Evolutionary conservation across 169 alveolate species (phyloP).

Genomic region (Plasmodium gonderi): DNA sequence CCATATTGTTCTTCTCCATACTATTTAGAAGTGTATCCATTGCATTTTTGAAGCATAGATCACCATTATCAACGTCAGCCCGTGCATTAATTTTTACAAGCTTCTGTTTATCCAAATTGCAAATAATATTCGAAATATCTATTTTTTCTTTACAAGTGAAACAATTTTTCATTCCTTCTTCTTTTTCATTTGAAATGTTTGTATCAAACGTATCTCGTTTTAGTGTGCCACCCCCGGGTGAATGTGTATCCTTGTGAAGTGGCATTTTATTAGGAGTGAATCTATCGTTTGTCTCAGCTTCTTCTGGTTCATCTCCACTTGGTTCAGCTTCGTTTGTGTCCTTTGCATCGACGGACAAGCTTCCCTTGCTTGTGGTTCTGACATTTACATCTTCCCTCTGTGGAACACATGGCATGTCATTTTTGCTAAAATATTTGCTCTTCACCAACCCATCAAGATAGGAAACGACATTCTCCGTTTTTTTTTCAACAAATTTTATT

Average conservation of each 20-base stretch:
- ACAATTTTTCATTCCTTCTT: background rate
- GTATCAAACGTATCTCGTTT: background rate
- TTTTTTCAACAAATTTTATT: background rate
- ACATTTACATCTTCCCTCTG: background rate
- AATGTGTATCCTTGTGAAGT: background rate
- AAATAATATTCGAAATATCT: background rate
- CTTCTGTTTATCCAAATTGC: background rate
- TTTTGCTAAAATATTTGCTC: background rate
- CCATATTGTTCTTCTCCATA: no score
- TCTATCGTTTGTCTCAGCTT: no score
- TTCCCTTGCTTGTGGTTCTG: no score
- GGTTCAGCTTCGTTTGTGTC: background rate
- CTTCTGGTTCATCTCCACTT: background rate
- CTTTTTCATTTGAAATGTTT: background rate
- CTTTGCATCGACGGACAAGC: no score
- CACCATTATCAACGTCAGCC: no score
- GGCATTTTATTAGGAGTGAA: background rate
- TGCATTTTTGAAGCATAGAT: no score
- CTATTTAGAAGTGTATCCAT: no score
- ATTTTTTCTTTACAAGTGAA: background rate
- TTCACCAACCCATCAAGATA: background rate
- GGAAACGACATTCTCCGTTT: background rate
- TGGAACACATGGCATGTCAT: background rate
- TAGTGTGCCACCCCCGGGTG: background rate
- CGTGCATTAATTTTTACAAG: background rate